Evolutionary conservation across 257 asterid species (phyloP), one percentile per base, ranked within the genome.

Genomic region (Solanum sejunctum): DNA sequence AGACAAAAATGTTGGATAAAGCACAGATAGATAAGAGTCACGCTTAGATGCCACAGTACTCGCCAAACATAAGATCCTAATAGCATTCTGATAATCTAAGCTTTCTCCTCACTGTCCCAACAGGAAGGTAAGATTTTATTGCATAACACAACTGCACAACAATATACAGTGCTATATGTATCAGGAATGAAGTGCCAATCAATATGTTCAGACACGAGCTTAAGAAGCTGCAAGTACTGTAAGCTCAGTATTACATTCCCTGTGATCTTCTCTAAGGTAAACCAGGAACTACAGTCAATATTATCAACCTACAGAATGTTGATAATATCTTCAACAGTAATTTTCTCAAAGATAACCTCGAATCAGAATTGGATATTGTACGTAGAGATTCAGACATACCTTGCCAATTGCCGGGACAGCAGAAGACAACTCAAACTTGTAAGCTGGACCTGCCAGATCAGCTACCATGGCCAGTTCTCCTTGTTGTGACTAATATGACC

Each of bases 401-500:
- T 88, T 81, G 92, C 97, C 96, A 88, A 88, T 69, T 77, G 93
- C 88, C 63, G 99, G 99, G 85, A 95, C 92, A 82, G 92, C 87
- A 84, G 98, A 90, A 47, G 96, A 88, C 84, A 96, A 83, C 86
- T 92, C 92, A 75, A 96, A 85, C 89, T 91, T 91, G 92, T 91
- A 93, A 80, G 92, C 93, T 36, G 98, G 95, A 16, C 92, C 91
- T 0, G 94, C 93, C 86, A 95, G 92, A 90, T 96, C 97, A 52
- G 95, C 97, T 85, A 92, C 93, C 92, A 95, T 83, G 18, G 97
- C 88, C 84, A 93, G 86, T 89, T 96, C 97, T 86, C 99, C 98
- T 89, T 92, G 97, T 72, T 87, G 92, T 73, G 93, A 93, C 99
- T 95, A 88, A 18, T 56, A 71, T 43, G 47, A 36, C 85, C 49